These are phyloP conservation scores for Trichoderma oligosporum DNA, from an alignment of 2,329 filamentous ascomycete genomes.

Conservation along the genomic window DNA sequence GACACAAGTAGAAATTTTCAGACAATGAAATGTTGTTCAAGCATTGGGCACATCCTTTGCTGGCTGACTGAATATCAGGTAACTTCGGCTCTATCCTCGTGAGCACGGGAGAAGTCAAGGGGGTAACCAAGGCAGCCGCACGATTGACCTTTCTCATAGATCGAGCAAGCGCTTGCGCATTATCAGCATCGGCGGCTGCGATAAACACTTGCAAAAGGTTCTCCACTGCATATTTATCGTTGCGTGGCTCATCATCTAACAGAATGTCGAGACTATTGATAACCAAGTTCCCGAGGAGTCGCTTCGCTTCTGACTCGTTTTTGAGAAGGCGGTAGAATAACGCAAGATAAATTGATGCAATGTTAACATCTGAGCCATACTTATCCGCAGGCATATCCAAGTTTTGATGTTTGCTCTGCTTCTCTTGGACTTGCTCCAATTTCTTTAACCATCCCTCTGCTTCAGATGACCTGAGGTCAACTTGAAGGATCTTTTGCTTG, in stretches of 20 bases:
- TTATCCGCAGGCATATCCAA: conserved; percentile 39
- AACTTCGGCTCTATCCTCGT: conserved; percentile 35
- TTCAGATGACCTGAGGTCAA: conserved; percentile 27
- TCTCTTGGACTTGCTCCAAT: conserved; percentile 35
- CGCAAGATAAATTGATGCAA: conserved; percentile 39
- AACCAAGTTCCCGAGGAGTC: conserved; percentile 34
- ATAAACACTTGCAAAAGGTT: conserved; percentile 40
- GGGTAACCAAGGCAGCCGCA: conserved; percentile 27
- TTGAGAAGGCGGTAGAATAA: conserved; percentile 36
- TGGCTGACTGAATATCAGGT: conserved; percentile 34
- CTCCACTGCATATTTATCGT: conserved; percentile 41
- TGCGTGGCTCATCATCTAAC: conserved; percentile 40
- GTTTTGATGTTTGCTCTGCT: conserved; percentile 38
- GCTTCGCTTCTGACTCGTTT: conserved; percentile 27
- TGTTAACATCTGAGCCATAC: conserved; percentile 41
- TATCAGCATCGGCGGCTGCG: conserved; percentile 36
- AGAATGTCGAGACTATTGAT: conserved; percentile 38
- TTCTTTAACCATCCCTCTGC: conserved; percentile 34
- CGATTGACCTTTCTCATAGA: conserved; percentile 39
- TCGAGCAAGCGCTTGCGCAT: conserved; percentile 37
- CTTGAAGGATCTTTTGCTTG: conserved; percentile 33
- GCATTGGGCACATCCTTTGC: conserved; percentile 39
- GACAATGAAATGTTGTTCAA: conserved; percentile 32
- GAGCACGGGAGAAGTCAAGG: conserved; percentile 30
- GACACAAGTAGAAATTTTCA: conserved; percentile 36